Evolutionary conservation across 1,139 yeast species (phyloP).

Genomic region (Pichia sp.): DNA sequence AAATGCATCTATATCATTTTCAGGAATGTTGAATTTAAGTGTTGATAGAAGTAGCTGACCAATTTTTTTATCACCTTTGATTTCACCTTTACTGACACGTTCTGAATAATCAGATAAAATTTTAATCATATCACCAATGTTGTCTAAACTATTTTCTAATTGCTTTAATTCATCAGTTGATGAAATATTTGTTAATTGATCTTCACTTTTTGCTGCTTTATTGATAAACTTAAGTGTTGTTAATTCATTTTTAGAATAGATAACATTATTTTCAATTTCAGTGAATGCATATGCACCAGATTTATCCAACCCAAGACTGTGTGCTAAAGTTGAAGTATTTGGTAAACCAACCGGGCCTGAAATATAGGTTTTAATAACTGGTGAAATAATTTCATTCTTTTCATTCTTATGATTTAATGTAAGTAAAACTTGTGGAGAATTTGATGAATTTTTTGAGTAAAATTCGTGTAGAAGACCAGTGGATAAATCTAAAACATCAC

Average conservation of each 20-base stretch:
- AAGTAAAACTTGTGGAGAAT: constrained; percentile 70
- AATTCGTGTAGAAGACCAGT: constrained; percentile 84
- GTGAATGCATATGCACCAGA: constrained; percentile 70
- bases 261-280: constrained; percentile 66
- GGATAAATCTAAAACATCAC: constrained; percentile 58
- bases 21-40: constrained; percentile 54
- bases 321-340: constrained; percentile 36
- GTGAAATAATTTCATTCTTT: constrained; percentile 35
- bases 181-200: constrained; percentile 29
- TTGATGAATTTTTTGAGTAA: constrained; percentile 64
- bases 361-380: constrained; percentile 58
- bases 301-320: constrained; percentile 37
- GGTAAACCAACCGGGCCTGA: constrained; percentile 65
- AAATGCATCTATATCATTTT: constrained; percentile 52
- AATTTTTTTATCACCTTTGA: constrained; percentile 46
- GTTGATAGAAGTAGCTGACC: constrained; percentile 64
- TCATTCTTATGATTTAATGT: constrained; percentile 47
- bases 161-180: constrained; percentile 38
- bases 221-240: constrained; percentile 43
- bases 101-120: constrained; percentile 45
- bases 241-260: constrained; percentile 53
- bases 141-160: constrained; percentile 50
- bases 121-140: constrained; percentile 55
- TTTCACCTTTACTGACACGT: constrained; percentile 38
- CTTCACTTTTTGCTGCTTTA: constrained; percentile 30